Evolutionary conservation across 495 filamentous ascomycete genomes (phyloP).

Genomic region (Neurospora africana): DNA sequence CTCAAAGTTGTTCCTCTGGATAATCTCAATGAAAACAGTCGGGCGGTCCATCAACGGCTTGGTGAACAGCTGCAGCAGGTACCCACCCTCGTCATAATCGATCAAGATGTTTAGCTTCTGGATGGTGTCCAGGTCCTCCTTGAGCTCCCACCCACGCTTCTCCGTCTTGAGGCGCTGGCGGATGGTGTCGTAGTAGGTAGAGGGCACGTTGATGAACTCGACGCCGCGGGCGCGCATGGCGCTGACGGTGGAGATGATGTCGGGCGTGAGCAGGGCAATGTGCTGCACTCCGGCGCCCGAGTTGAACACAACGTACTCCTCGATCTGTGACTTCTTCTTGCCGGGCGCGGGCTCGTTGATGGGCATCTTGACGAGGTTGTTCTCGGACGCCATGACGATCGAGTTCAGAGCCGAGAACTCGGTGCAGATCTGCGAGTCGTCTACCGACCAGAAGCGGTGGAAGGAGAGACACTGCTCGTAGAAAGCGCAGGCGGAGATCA

Average conservation of each 20-base stretch:
- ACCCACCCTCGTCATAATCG: constrained; percentile 85
- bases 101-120: constrained; percentile 70
- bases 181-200: constrained; percentile 74
- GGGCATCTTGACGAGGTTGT: constrained; percentile 78
- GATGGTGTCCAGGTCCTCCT: constrained; percentile 68
- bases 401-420: constrained; percentile 77
- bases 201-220: constrained; percentile 79
- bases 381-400: constrained; percentile 79
- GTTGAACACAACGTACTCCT: constrained; percentile 87
- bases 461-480: constrained; percentile 85
- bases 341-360: constrained; percentile 91
- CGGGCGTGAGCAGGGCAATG: constrained; percentile 68
- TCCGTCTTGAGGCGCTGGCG: constrained; percentile 50
- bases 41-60: constrained; percentile 88
- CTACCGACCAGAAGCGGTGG: constrained; percentile 91
- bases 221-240: constrained; percentile 70
- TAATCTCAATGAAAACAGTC: constrained; percentile 91
- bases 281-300: constrained; percentile 81
- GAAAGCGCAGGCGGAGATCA: constrained; percentile 75
- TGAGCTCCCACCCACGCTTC: constrained; percentile 40
- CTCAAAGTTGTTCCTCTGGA: constrained; percentile 74
- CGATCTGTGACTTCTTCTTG: constrained; percentile 79
- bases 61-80: constrained; percentile 77
- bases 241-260: constrained; percentile 65
- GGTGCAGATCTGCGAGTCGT: constrained; percentile 78